Base-by-base conservation (phyloP, 306 rosid species). In the Fragaria iinumae region DNA sequence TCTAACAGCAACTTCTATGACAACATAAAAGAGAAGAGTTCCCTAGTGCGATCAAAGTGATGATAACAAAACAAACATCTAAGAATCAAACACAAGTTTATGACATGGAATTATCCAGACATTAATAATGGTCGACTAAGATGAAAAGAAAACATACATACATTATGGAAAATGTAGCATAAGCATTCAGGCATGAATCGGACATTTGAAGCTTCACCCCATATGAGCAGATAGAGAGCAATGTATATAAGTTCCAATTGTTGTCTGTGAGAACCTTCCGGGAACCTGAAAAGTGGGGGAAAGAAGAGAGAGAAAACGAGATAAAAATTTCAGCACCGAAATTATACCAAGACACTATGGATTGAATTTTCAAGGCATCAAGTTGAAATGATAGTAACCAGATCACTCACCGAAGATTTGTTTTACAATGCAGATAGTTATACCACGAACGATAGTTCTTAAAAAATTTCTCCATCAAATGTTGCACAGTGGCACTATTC, bases 151-250 rank as follows among this genome's bases (percentile, higher is more conserved):
- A 81, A 12, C 69, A 74, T 23, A 74, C 91, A 79, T 84, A 96
- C 99, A 81, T 86, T 81, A 84, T 96, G 99, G 85, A 96, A 96
- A 77, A 96, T 89, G 78, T 90, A 96, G 91, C 99, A 96, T 67
- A 96, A 75, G 83, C 99, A 96, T 88, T 96, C 99, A 67, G 99
- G 97, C 99, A 96, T 96, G 87, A 96, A 96, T 55, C 99, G 96
- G 80, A 91, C 60, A 80, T 96, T 96, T 82, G 99, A 92, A 87
- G 99, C 99, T 89, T 96, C 99, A 48, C 99, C 99, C 99, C 99
- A 96, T 76, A 96, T 91, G 79, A 96, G 97, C 87, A 96, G 89
- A 89, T 92, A 92, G 77, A 96, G 99, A 45, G 89, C 96, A 69
- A 91, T 88, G 84, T 87, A 92, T 66, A 96, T 87, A 63, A 96